phyloP scores from a whole-genome alignment of 495 filamentous ascomycete species.

The Apodospora peruviana region DNA sequence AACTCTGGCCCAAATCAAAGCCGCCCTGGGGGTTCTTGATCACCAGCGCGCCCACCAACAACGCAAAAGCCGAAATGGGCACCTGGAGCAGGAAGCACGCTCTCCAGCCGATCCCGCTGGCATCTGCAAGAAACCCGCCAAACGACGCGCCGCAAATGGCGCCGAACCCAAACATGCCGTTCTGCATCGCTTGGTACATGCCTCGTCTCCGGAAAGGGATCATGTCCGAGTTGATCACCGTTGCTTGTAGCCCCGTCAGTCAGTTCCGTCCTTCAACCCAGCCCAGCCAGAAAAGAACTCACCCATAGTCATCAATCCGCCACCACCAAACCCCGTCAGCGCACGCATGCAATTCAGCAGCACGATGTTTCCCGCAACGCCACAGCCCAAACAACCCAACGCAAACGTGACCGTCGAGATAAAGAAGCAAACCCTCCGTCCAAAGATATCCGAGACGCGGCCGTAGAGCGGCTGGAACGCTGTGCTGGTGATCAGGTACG shows the following conservation, averaged over 20 bases:
- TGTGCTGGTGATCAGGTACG: conserved; percentile 67
- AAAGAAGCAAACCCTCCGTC: conserved; percentile 46
- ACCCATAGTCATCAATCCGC: conserved; percentile 59
- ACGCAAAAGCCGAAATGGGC: conserved; percentile 49
- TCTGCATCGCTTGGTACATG: conserved; percentile 62
- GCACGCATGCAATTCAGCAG: conserved; percentile 42
- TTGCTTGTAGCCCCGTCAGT: conserved; percentile 34
- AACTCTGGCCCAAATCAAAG: conserved; percentile 13
- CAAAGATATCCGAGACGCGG: conserved; percentile 48
- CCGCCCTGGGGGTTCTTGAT: conserved; percentile 38
- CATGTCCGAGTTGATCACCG: conserved; percentile 61
- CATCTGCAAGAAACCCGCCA: conserved; percentile 44
- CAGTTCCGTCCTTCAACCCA: background rate
- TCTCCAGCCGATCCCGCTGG: conserved; percentile 45
- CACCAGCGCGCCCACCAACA: conserved; percentile 49
- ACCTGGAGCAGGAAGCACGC: conserved; percentile 46
- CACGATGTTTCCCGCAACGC: conserved; percentile 33
- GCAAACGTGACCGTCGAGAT: conserved; percentile 41
- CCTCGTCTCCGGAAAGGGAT: conserved; percentile 58
- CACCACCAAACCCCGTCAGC: conserved; percentile 53
- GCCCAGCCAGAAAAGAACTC: conserved; percentile 5
- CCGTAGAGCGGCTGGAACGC: conserved; percentile 51
- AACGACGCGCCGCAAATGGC: conserved; percentile 44
- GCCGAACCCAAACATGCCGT: conserved; percentile 55
- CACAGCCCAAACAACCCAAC: conserved; percentile 43